Percentiles rank a stretch among this genome's conserved stretches.
These are phyloP conservation scores for Acacia confusa DNA, from an alignment of 306 rosid species.

Conservation along the genomic window DNA sequence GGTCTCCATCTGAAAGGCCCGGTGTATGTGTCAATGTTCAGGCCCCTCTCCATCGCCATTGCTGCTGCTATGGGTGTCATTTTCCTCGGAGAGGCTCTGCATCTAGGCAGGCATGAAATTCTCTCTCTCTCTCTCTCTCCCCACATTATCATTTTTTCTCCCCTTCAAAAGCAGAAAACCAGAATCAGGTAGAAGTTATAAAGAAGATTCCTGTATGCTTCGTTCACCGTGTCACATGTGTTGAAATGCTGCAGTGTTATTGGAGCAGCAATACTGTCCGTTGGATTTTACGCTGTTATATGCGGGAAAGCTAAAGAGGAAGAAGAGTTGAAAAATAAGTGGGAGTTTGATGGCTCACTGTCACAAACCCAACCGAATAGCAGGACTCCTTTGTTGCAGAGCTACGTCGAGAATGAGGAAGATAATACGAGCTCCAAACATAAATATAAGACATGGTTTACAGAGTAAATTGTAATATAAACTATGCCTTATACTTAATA, in stretches of 20 bases:
- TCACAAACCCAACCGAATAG: not conserved
- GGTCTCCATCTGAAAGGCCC: constrained; percentile 60
- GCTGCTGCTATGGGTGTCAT: constrained; percentile 50
- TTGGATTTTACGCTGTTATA: constrained; percentile 60
- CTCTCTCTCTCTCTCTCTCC: not conserved
- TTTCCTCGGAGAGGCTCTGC: constrained; percentile 57
- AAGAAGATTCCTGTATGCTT: not conserved
- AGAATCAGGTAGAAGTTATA: not conserved
- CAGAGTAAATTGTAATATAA: too few species aligned
- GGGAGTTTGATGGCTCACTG: not conserved
- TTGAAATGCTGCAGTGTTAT: constrained; percentile 41
- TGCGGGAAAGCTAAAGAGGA: constrained; percentile 60
- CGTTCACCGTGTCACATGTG: not conserved
- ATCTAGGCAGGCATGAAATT: constrained; percentile 47
- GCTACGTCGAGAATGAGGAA: not conserved
- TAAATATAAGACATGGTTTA: too few species aligned
- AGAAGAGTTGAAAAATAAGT: constrained; percentile 4
- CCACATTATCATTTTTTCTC: not conserved
- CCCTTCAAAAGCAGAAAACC: not conserved
- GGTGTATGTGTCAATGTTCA: constrained; percentile 47
- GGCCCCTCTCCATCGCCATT: constrained; percentile 58
- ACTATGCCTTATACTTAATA: too few species aligned
- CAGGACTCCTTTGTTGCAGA: constrained; percentile 45
- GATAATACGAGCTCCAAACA: too few species aligned
- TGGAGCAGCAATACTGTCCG: constrained; percentile 51